These are phyloP conservation scores for Acanthamoeba healyi DNA, from an alignment of 208 protist species.

Conservation along the genomic window DNA sequence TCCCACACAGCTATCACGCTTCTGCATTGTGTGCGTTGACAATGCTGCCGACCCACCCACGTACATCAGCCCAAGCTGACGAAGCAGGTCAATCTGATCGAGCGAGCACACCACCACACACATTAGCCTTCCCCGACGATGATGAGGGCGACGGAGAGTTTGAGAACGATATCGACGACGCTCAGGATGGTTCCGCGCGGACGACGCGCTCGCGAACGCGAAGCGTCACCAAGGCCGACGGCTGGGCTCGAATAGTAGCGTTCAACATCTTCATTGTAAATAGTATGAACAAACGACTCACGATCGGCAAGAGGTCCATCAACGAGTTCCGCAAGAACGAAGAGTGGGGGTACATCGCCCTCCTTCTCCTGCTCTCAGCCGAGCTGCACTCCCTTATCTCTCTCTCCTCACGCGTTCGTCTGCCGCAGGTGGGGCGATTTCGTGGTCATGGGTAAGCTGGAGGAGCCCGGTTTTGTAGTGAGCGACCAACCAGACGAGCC, in stretches of 20 bases:
- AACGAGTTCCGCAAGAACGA: conserved; percentile 46
- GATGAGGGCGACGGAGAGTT: neutral
- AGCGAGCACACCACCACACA: too few relatives aligned
- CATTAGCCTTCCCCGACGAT: too few relatives aligned
- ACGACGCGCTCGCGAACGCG: too few relatives aligned
- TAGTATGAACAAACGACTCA: conserved; percentile 39
- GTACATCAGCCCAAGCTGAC: too few relatives aligned
- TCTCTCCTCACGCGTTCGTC: too few relatives aligned
- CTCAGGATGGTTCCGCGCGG: too few relatives aligned
- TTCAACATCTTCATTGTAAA: conserved; percentile 63
- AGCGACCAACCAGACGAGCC: neutral
- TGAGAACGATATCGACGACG: neutral
- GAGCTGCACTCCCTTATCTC: too few relatives aligned
- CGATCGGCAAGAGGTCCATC: conserved; percentile 29
- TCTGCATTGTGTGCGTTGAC: too few relatives aligned
- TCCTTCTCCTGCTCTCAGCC: too few relatives aligned
- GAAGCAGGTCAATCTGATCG: too few relatives aligned
- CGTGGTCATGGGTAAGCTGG: neutral
- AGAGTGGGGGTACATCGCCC: conserved; percentile 43
- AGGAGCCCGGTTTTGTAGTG: conserved; percentile 16
- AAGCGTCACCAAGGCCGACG: too few relatives aligned
- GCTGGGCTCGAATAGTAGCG: neutral
- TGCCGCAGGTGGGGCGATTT: conserved; percentile 45
- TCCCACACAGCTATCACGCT: neutral
- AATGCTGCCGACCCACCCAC: too few relatives aligned